Percentiles rank a stretch among this genome's conserved stretches.
Conservation (phyloP, 129 eudicot species). For the Calendula officinalis region DNA sequence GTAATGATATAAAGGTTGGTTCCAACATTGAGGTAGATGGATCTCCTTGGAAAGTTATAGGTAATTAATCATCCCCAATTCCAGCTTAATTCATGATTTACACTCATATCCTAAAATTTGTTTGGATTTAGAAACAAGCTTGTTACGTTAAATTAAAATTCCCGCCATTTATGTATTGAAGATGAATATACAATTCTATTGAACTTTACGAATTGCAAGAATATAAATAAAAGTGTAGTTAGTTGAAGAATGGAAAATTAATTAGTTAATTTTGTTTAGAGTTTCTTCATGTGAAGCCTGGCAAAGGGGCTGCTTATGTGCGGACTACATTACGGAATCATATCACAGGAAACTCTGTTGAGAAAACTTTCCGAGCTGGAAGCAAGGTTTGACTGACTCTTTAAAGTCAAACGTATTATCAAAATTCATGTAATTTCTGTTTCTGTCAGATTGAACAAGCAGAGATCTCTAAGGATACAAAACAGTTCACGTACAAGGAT, state of each 20-base stretch:
- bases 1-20: conserved; percentile 86
- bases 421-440: background rate
- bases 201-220: background rate
- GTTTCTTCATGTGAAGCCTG: conserved; percentile 98
- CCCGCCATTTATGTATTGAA: background rate
- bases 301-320: conserved; percentile 97
- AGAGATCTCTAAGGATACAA: conserved; percentile 72
- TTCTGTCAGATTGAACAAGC: conserved; percentile 60
- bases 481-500: conserved; percentile 90
- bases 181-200: background rate
- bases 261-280: conserved; percentile 30
- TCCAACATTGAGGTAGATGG: conserved; percentile 84
- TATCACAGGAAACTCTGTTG: conserved; percentile 84
- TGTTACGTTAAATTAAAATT: background rate
- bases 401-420: background rate
- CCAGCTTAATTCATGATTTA: too few species aligned
- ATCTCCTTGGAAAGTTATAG: conserved; percentile 73
- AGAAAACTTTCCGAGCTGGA: conserved; percentile 96
- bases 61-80: conserved; percentile 22
- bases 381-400: conserved; percentile 46
- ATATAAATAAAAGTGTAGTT: too few species aligned
- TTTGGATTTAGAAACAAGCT: too few species aligned
- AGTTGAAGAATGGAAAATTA: too few species aligned
- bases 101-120: too few species aligned
- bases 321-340: conserved; percentile 78